Percentiles rank a stretch among this genome's conserved stretches.
Conservation (phyloP, 352 stramenopile genomes). For the Nothophytophthora sp. region DNA sequence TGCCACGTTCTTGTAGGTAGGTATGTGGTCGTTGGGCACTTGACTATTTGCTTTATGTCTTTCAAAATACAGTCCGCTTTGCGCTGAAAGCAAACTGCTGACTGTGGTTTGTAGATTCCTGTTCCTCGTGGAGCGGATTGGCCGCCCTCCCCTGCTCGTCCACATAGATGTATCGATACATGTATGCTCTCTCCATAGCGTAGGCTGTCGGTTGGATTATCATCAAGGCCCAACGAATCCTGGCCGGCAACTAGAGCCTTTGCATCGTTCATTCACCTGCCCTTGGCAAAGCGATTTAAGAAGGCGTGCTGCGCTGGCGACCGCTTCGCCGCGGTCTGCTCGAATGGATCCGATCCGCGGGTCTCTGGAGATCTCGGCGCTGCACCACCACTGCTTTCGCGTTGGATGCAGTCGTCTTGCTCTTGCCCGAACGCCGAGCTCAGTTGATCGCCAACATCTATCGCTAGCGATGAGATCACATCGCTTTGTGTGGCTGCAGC, state of each 20-base stretch:
- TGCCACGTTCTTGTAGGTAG: slow-evolving; percentile 8
- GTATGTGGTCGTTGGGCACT: background rate
- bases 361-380: background rate
- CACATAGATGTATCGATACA: too few relatives aligned
- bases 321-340: slow-evolving; percentile 15
- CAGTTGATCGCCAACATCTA: slow-evolving; percentile 1
- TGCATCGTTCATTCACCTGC: background rate
- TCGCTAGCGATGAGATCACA: slow-evolving; percentile 5
- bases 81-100: too few relatives aligned
- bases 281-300: slow-evolving; percentile 33
- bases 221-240: background rate
- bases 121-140: too few relatives aligned
- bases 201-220: too few relatives aligned
- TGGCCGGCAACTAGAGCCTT: background rate
- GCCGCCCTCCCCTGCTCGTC: too few relatives aligned
- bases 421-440: background rate
- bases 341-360: slow-evolving; percentile 10
- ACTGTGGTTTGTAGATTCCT: too few relatives aligned
- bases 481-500: too few relatives aligned
- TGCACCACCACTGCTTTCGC: slow-evolving; percentile 1
- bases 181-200: too few relatives aligned
- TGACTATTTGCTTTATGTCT: too few relatives aligned
- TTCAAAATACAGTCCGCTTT: too few relatives aligned
- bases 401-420: background rate
- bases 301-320: slow-evolving; percentile 75